Percentiles rank a stretch among this genome's conserved stretches.
phyloP scores from a whole-genome alignment of 352 stramenopile species.

The Phytophthora cactorum region DNA sequence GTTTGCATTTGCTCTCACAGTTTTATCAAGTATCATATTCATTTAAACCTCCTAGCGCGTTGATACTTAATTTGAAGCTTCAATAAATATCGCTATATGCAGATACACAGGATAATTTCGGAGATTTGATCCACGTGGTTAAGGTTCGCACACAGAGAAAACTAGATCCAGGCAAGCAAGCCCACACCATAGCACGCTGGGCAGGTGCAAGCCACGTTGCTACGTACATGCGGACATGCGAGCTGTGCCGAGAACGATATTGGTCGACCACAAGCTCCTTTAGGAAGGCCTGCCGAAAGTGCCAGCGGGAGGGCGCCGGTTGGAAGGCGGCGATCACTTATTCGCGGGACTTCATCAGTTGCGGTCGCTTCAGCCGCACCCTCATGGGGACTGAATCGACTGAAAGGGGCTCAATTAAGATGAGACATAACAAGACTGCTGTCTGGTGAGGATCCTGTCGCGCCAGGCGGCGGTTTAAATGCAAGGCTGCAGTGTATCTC shows the following conservation, averaged over 20 bases:
- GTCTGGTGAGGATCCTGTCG: background rate
- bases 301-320: background rate
- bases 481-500: conserved; percentile 6
- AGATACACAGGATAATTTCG: background rate
- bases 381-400: background rate
- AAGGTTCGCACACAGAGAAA: conserved; percentile 5
- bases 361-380: background rate
- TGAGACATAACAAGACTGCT: background rate
- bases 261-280: too few relatives aligned
- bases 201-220: conserved; percentile 19
- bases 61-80: too few relatives aligned
- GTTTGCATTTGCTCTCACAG: background rate
- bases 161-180: background rate
- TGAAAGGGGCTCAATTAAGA: background rate
- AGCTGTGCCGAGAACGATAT: background rate
- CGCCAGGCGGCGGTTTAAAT: background rate
- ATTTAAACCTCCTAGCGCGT: background rate
- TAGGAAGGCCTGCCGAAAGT: background rate
- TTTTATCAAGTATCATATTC: background rate
- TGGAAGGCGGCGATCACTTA: background rate
- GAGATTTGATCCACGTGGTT: conserved; percentile 19
- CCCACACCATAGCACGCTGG: too few relatives aligned
- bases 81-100: conserved; percentile 5
- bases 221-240: conserved; percentile 5
- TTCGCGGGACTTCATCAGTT: too few relatives aligned